Evolutionary conservation across 1,284 basidiomycete species (phyloP), one percentile per base, ranked within the genome.

Genomic region (Irpex sp.): DNA sequence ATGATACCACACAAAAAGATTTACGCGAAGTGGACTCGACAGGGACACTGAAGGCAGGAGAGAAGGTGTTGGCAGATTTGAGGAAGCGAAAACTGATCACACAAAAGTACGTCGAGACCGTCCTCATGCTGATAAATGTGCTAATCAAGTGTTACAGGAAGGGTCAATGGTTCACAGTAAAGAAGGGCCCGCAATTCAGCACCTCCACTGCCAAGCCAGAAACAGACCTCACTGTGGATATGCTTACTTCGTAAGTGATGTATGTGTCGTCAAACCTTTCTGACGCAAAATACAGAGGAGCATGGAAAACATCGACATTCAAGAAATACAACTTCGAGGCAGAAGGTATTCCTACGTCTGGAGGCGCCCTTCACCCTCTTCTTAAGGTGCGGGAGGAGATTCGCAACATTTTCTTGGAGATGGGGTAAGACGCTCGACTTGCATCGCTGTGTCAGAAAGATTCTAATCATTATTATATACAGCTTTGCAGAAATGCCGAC

Each of bases 251-350:
- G 97, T 97, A 78, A 80, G 76, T 76, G 38, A n/a, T 38, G 54
- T 65, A 44, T 70, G n/a, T 20, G 9, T 70, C 3, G 6, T 44
- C 20, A 54, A 13, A 18, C 62, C 13, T 42, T 24, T 20, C 15
- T 27, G 38, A 67, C 32, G 1, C 32, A 38, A 38, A 38, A 38
- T 38, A 38, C 76, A 97, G 96, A 56, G 97, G 96, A 13, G 85
- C 94, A 42, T 99, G 97, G 97, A 97, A 98, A 83, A 93, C 91
- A 0, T 89, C 97, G 0, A 89, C 86, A 9, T 99, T 97, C 90
- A 99, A 99, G 81, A 97, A 97, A 82, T 99, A 99, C 87, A 99
- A 99, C 85, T 99, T 99, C 79, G 96, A 99, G 78, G 98, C 98
- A 1, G 96, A 97, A 76, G 98, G 98, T 72, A 90, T 94, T 56